These are phyloP conservation scores for Dioszegia hungarica DNA, from an alignment of 768 basidiomycete species.

Conservation along the genomic window DNA sequence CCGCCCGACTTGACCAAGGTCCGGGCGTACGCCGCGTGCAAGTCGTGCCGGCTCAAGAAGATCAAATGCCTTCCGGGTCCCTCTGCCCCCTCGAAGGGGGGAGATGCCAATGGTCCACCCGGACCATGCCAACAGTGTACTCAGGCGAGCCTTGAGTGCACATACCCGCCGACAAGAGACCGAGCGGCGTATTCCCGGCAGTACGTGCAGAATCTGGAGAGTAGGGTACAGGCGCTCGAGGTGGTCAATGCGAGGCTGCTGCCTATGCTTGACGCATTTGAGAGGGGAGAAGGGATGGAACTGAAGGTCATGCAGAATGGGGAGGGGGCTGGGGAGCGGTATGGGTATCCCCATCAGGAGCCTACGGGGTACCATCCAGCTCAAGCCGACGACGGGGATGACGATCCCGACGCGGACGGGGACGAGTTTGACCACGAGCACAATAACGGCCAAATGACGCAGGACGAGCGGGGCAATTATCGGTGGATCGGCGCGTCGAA, in stretches of 20 bases:
- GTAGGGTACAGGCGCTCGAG: constrained; percentile 42
- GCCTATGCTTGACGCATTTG: constrained; percentile 34
- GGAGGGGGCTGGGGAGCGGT: neutral
- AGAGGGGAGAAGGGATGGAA: constrained; percentile 6
- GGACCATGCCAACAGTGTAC: constrained; percentile 36
- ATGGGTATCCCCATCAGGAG: neutral
- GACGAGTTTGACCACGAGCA: constrained; percentile 6
- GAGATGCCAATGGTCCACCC: constrained; percentile 2
- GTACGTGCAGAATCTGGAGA: constrained; percentile 41
- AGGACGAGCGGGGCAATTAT: constrained; percentile 40
- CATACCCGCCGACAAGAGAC: constrained; percentile 39
- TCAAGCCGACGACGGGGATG: neutral
- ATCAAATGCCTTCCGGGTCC: constrained; percentile 37
- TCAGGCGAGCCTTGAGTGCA: constrained; percentile 28
- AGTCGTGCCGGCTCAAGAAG: constrained; percentile 36
- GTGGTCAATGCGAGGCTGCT: constrained; percentile 21
- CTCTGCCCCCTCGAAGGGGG: neutral
- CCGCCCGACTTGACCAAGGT: constrained; percentile 24
- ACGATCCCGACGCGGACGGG: neutral
- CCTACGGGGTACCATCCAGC: neutral
- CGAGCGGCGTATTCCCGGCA: constrained; percentile 40
- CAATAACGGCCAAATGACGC: constrained; percentile 35
- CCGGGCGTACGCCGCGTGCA: constrained; percentile 35
- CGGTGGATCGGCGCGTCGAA: constrained; percentile 43
- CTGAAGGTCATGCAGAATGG: neutral